Evolutionary conservation across 108 stramenopile genomes (phyloP).

Genomic region (Phaeodactylum tricornutum): DNA sequence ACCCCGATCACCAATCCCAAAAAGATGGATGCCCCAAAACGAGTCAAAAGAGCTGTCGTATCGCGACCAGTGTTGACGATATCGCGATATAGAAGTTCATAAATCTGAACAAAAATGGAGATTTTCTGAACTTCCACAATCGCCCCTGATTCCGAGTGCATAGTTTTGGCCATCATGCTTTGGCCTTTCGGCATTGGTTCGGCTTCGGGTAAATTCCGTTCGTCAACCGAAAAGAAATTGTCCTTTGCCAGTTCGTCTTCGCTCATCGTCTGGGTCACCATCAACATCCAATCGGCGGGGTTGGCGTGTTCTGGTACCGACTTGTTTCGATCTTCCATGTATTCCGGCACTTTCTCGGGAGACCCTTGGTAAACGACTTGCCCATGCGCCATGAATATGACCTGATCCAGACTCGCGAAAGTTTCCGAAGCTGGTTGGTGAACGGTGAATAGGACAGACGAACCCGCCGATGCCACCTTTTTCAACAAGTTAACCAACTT

Average conservation of each 20-base stretch:
- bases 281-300: conserved; percentile 73
- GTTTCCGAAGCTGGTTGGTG: conserved; percentile 70
- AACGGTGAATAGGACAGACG: conserved; percentile 58
- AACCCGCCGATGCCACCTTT: conserved; percentile 46
- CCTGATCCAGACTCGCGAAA: conserved; percentile 39
- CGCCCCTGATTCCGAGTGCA: conserved; percentile 25
- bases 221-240: conserved; percentile 34
- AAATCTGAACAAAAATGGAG: conserved; percentile 24
- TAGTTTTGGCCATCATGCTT: conserved; percentile 25
- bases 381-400: conserved; percentile 43
- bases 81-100: conserved; percentile 39
- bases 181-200: conserved; percentile 7
- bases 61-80: conserved; percentile 35
- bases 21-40: conserved; percentile 53
- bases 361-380: conserved; percentile 47
- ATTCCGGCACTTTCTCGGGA: conserved; percentile 19
- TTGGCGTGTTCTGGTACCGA: conserved; percentile 65
- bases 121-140: conserved; percentile 18
- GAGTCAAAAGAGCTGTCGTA: conserved; percentile 34
- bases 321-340: conserved; percentile 37
- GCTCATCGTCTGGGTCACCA: conserved; percentile 40
- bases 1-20: conserved; percentile 45
- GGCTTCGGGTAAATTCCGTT: conserved; percentile 19
- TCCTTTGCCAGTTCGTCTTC: conserved; percentile 21
- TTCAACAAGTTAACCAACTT: conserved; percentile 41